Evolutionary conservation across 306 rosid genomes (phyloP), one percentile per base, ranked within the genome.

Genomic region (Prunus davidiana): DNA sequence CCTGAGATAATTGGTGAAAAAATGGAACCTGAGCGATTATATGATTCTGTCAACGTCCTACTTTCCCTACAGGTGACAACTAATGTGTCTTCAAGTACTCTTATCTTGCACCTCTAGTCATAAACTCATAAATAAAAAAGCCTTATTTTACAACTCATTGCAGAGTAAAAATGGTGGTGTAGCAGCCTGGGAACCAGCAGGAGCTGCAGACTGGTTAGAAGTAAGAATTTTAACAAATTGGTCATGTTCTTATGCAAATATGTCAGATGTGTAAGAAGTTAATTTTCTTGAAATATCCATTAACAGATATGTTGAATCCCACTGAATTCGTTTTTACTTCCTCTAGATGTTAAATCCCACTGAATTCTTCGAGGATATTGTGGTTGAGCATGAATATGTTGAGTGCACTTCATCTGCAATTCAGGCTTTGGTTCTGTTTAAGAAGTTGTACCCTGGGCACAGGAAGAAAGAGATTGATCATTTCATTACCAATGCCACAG

Each of bases 161-260:
- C 58, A 91, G 97, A 85, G 94, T 76, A 84, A 91, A 67, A 88
- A 75, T 8, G 97, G 97, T 20, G 94, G 97, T 63, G 66, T 89
- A 62, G 18, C 91, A 6, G 91, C 85, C 0, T 91, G 97, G 97
- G 93, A 91, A 71, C 89, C 91, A 14, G 70, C 88, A 54, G 81
- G 85, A 57, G 91, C 78, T 22, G 85, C 43, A 6, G 43, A 38
- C 9, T 38, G 43, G 43, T 38, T 38, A 38, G 43, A 38, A 38
- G 43, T 38, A 79, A 82, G 88, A 20, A 61, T 27, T 5, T 52
- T 24, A 46, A 28, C 34, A 27, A 50, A 28, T 25, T 3, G 10
- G 16, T 30, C 49, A 50, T 24, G 10, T 71, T 49, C 38, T 32
- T 32, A 1, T 32, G 38, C 38, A 32, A 32, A 32, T 32, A 20